Conservation (phyloP, 164 flowering plant genomes). For the Houttuynia cordata region DNA sequence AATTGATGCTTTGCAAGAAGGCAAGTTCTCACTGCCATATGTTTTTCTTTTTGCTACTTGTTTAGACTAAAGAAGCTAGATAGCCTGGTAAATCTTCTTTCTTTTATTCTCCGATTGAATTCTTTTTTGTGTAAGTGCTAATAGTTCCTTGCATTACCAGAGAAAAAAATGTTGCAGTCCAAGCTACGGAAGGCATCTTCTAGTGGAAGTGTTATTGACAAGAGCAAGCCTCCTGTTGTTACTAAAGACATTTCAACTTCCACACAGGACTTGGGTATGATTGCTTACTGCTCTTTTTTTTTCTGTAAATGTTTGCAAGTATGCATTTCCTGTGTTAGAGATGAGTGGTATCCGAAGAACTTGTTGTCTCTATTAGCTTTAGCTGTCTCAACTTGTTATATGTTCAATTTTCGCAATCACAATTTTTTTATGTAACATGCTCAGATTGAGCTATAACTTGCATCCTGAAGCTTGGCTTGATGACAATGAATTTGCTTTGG, state of each 20-base stretch:
- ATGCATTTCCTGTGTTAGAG: background rate
- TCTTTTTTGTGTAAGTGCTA: background rate
- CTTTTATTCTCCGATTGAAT: background rate
- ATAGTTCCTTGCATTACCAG: slow-evolving; percentile 17
- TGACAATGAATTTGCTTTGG: too few relatives aligned
- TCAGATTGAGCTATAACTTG: too few relatives aligned
- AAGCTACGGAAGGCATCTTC: slow-evolving; percentile 56
- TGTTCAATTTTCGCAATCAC: too few relatives aligned
- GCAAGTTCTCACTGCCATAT: slow-evolving; percentile 17
- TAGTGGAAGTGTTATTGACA: slow-evolving; percentile 27
- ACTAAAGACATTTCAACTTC: slow-evolving; percentile 62
- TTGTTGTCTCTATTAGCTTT: too few relatives aligned
- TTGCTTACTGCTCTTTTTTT: background rate
- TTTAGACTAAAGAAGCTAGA: background rate
- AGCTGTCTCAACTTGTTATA: too few relatives aligned
- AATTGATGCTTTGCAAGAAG: slow-evolving; percentile 84
- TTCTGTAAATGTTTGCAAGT: background rate
- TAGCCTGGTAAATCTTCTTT: too few relatives aligned
- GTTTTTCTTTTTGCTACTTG: background rate
- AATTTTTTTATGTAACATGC: too few relatives aligned
- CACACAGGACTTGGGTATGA: slow-evolving; percentile 65
- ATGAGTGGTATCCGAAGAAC: too few relatives aligned
- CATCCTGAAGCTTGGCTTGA: too few relatives aligned
- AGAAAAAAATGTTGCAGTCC: slow-evolving; percentile 65
- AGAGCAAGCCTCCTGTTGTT: slow-evolving; percentile 14